phyloP scores from a whole-genome alignment of 1,139 yeast genomes.

The Yamadazyma oceani region DNA sequence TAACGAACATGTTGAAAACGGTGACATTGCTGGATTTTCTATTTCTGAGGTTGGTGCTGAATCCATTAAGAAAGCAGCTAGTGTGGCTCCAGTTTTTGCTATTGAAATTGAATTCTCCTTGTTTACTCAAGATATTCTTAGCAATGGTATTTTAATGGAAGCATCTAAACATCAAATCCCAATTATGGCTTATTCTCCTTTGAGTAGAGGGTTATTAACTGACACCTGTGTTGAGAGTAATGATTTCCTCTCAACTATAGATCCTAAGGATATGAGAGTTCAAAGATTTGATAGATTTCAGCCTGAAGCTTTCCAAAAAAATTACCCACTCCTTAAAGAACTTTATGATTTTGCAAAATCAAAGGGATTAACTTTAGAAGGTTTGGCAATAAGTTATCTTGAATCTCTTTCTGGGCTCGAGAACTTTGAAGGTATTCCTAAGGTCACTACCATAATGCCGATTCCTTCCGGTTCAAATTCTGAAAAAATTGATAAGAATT shows the following conservation, averaged over 20 bases:
- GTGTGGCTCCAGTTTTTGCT: slow-evolving; percentile 53
- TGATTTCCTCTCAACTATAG: slow-evolving; percentile 10
- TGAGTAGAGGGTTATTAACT: slow-evolving; percentile 76
- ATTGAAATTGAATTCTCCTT: slow-evolving; percentile 79
- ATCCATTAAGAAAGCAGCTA: slow-evolving; percentile 56
- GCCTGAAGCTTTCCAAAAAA: slow-evolving; percentile 55
- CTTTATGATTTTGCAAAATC: slow-evolving; percentile 51
- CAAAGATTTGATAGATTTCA: slow-evolving; percentile 53
- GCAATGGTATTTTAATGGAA: slow-evolving; percentile 62
- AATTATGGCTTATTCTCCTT: slow-evolving; percentile 76
- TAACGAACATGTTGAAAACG: slow-evolving; percentile 51
- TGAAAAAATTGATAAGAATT: slow-evolving; percentile 60
- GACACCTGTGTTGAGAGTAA: slow-evolving; percentile 50
- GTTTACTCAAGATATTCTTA: slow-evolving; percentile 57
- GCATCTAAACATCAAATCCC: slow-evolving; percentile 52
- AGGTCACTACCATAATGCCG: slow-evolving; percentile 63
- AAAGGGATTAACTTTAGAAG: slow-evolving; percentile 53
- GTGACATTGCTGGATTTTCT: slow-evolving; percentile 64
- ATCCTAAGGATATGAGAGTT: slow-evolving; percentile 47
- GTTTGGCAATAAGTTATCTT: slow-evolving; percentile 76
- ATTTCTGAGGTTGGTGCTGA: slow-evolving; percentile 68
- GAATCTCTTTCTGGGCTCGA: slow-evolving; percentile 9
- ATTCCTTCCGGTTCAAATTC: slow-evolving; percentile 73
- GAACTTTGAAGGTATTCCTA: slow-evolving; percentile 28
- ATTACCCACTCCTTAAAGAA: slow-evolving; percentile 44